Evolutionary conservation across 192 early-diverging fungal genomes (phyloP), one percentile per base, ranked within the genome.

Genomic region (Dispira parvispora): DNA sequence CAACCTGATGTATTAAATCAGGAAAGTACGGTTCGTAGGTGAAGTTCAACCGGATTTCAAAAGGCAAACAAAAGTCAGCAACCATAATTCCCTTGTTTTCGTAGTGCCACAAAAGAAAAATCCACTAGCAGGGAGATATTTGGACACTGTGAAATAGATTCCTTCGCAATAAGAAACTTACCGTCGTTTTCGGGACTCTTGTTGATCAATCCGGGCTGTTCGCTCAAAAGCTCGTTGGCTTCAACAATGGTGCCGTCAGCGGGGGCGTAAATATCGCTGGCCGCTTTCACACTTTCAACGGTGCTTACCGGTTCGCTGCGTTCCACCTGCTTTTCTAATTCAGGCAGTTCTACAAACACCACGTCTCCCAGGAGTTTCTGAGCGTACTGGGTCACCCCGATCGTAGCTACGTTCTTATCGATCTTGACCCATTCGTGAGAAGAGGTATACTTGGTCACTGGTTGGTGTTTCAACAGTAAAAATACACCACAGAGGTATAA

Each of bases 281-380:
- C 89, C 58, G 94, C 92, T 81, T 97, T 97, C 69, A 97, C 94
- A 44, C 84, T 87, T 73, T 97, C 94, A 52, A 97, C 86, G 44
- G 85, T 85, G 63, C 88, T 85, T n/a, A 91, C 76, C 60, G 67
- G 47, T 2, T 82, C 87, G 78, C 70, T 67, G 23, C 53, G 28
- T 20, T 74, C 78, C n/a, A 90, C 80, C 27, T 66, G 57, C 42
- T 69, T 71, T 56, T 84, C 87, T 16, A 85, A 78, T 32, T 79
- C 74, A 42, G 91, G 90, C n/a, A 87, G 67, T 73, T 95, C 92
- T 23, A 89, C 87, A 70, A 81, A 98, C 52, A 98, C 94, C 49
- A 98, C 86, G 65, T 98, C 94, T 57, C 94, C 94, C 23, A 98
- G 85, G 13, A 87, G 78, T 56, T 79, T 80, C 69, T 92, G 90